Evolutionary conservation across 768 basidiomycete species (phyloP).

Genomic region (Clathrus columnatus): DNA sequence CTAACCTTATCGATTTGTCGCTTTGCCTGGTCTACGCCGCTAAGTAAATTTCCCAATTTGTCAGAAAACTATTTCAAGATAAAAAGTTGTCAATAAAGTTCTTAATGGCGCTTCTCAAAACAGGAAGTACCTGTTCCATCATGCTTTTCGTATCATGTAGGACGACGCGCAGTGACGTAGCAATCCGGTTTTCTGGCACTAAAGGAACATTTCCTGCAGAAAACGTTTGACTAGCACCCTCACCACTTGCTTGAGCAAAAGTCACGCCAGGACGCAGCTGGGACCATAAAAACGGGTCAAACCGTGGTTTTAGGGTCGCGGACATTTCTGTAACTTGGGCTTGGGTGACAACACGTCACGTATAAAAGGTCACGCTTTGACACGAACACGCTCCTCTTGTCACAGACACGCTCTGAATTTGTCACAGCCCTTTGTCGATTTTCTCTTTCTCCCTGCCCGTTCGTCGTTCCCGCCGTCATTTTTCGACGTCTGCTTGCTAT

Average conservation of each 20-base stretch:
- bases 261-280: slow-evolving; percentile 4
- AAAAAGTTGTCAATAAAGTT: background rate
- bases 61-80: slow-evolving; percentile 2
- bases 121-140: slow-evolving; percentile 7
- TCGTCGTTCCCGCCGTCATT: background rate
- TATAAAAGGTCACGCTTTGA: background rate
- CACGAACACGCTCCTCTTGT: background rate
- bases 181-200: slow-evolving; percentile 7
- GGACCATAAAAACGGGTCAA: slow-evolving; percentile 9
- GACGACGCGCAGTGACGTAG: slow-evolving; percentile 7
- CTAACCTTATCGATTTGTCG: slow-evolving; percentile 3
- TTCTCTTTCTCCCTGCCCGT: background rate
- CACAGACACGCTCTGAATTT: background rate
- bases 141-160: slow-evolving; percentile 9
- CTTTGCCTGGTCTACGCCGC: background rate
- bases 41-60: background rate
- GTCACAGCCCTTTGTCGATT: background rate
- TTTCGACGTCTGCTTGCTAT: background rate
- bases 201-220: background rate
- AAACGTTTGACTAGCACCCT: background rate
- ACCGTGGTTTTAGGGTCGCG: slow-evolving; percentile 1
- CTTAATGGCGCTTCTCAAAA: background rate
- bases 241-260: background rate
- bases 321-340: slow-evolving; percentile 5
- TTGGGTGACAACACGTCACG: slow-evolving; percentile 7